Evolutionary conservation across 371 early-diverging fungal genomes (phyloP).

Genomic region (Mucor circinelloides): DNA sequence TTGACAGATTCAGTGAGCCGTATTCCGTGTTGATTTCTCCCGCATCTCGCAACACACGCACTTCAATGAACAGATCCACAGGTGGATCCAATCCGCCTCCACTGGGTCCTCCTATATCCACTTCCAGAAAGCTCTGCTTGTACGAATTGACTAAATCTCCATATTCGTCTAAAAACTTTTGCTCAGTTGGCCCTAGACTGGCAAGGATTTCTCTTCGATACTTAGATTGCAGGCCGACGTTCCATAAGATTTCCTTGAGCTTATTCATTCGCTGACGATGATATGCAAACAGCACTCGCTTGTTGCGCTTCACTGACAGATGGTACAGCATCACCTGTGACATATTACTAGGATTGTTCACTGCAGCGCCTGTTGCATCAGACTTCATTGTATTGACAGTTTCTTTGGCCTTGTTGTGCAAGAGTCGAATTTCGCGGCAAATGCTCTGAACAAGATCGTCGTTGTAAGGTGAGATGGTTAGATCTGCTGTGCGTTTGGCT

Average conservation of each 20-base stretch:
- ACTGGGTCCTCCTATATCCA: constrained; percentile 78
- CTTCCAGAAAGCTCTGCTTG: constrained; percentile 63
- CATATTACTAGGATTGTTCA: constrained; percentile 32
- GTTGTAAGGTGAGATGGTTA: constrained; percentile 76
- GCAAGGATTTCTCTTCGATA: constrained; percentile 45
- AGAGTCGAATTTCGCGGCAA: constrained; percentile 73
- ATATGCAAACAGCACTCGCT: constrained; percentile 89
- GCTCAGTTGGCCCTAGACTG: constrained; percentile 67
- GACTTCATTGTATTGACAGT: constrained; percentile 31
- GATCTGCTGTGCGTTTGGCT: constrained; percentile 76
- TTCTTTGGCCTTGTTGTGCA: constrained; percentile 45
- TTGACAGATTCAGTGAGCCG: constrained; percentile 72
- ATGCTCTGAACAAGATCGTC: constrained; percentile 83
- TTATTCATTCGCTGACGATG: constrained; percentile 75
- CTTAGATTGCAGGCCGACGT: constrained; percentile 54
- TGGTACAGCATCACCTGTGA: constrained; percentile 57
- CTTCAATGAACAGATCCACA: constrained; percentile 84
- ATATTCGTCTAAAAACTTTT: constrained; percentile 66
- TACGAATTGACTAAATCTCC: constrained; percentile 64
- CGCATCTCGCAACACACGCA: constrained; percentile 84
- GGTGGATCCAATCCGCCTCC: constrained; percentile 81
- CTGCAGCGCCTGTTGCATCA: background rate
- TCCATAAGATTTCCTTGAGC: constrained; percentile 79
- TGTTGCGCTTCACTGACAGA: constrained; percentile 71
- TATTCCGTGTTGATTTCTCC: constrained; percentile 88